These are phyloP conservation scores for sorghum (Sorghum bicolor) DNA, from an alignment of 176 grass and related monocot species.

Conservation along the genomic window Sorghum_bicolor_NCBIv3 NC_012874.2:316501-317000, in stretches of 20 bases:
- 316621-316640: not conserved
- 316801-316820: not conserved
- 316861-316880: not conserved
- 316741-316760: conserved; percentile 58
- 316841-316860: not conserved
- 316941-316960: conserved; percentile 74
- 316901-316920: conserved; percentile 63
- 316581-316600: not conserved
- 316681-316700: conserved; percentile 67
- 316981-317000: conserved; percentile 67
- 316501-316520: conserved; percentile 58
- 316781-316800: conserved; percentile 37
- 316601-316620: not conserved
- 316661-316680: conserved; percentile 64
- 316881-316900: not conserved
- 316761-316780: conserved; percentile 82
- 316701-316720: conserved; percentile 63
- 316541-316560: too few relatives aligned
- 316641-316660: conserved; percentile 44
- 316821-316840: not conserved
- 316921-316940: conserved; percentile 79
- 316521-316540: too few relatives aligned
- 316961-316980: conserved; percentile 72
- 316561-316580: not conserved
- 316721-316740: conserved; percentile 71